These are phyloP conservation scores for Orobanche coerulescens DNA, from an alignment of 257 asterid genomes.

Conservation along the genomic window DNA sequence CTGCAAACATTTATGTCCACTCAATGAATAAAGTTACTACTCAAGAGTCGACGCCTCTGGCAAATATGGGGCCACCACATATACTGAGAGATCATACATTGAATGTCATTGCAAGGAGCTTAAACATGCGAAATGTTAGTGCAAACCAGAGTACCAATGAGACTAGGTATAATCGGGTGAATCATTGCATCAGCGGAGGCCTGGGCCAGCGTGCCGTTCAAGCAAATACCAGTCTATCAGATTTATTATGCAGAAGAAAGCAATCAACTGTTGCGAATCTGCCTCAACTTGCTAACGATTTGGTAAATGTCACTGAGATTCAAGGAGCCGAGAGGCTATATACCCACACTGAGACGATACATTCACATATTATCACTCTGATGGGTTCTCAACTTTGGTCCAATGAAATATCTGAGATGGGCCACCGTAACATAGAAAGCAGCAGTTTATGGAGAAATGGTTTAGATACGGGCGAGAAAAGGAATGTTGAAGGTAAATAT, in stretches of 20 bases:
- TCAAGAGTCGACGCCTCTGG: conserved; percentile 26
- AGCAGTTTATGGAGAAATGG: conserved; percentile 22
- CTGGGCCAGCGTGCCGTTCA: conserved; percentile 27
- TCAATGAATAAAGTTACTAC: conserved; percentile 22
- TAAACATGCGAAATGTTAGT: conserved; percentile 32
- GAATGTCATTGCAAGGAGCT: conserved; percentile 54
- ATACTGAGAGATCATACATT: conserved; percentile 39
- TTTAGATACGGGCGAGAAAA: conserved; percentile 26
- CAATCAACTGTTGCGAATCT: conserved; percentile 25
- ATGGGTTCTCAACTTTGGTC: conserved; percentile 33
- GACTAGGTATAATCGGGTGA: conserved; percentile 26
- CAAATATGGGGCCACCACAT: conserved; percentile 20
- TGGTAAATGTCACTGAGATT: conserved; percentile 21
- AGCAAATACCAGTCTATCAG: conserved; percentile 22
- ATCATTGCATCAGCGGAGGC: conserved; percentile 32
- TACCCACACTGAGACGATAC: conserved; percentile 19
- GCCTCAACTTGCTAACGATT: conserved; percentile 27
- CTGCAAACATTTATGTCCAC: conserved; percentile 7
- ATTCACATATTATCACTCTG: conserved; percentile 10
- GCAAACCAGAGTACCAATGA: conserved; percentile 22
- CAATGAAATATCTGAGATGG: conserved; percentile 21
- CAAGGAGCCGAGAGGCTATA: conserved; percentile 41
- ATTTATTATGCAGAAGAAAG: neutral
- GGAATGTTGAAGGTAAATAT: conserved; percentile 21
- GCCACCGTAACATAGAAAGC: conserved; percentile 18